Evolutionary conservation across 176 grass and related monocot genomes (phyloP).

Genomic region (Zizania latifolia): DNA sequence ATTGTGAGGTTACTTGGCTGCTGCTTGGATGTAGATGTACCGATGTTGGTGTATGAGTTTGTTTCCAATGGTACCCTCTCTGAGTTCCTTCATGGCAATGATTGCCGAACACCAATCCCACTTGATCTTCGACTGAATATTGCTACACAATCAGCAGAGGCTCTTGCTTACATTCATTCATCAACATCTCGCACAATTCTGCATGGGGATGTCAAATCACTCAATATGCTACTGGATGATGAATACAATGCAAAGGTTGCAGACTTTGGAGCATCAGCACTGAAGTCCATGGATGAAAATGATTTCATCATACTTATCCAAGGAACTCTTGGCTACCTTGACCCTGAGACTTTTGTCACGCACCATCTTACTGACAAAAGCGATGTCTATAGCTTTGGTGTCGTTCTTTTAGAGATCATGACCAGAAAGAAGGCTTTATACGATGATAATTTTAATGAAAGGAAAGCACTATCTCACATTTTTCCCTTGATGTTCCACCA

Average conservation of each 20-base stretch:
- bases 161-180: constrained; percentile 43
- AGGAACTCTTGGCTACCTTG: constrained; percentile 66
- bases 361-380: constrained; percentile 55
- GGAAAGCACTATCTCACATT: not conserved
- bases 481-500: not conserved
- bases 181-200: constrained; percentile 35
- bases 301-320: constrained; percentile 64
- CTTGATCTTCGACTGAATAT: constrained; percentile 38
- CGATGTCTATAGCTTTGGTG: constrained; percentile 44
- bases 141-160: constrained; percentile 32
- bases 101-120: not conserved
- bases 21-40: constrained; percentile 42
- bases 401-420: constrained; percentile 47
- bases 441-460: not conserved
- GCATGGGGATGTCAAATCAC: constrained; percentile 50
- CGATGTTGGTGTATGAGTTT: constrained; percentile 47
- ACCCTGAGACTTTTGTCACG: constrained; percentile 56
- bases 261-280: constrained; percentile 60
- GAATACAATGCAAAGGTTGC: constrained; percentile 39
- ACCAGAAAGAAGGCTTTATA: constrained; percentile 45
- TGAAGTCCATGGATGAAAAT: constrained; percentile 40
- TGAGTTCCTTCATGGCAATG: constrained; percentile 36
- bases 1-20: constrained; percentile 44
- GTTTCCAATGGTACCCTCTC: constrained; percentile 37
- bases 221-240: constrained; percentile 43